A percentile compares a stretch with the other conserved stretches of the same genome.
These are phyloP conservation scores for Crepidotus sp. DNA, from an alignment of 1,284 basidiomycete genomes.

Conservation along the genomic window DNA sequence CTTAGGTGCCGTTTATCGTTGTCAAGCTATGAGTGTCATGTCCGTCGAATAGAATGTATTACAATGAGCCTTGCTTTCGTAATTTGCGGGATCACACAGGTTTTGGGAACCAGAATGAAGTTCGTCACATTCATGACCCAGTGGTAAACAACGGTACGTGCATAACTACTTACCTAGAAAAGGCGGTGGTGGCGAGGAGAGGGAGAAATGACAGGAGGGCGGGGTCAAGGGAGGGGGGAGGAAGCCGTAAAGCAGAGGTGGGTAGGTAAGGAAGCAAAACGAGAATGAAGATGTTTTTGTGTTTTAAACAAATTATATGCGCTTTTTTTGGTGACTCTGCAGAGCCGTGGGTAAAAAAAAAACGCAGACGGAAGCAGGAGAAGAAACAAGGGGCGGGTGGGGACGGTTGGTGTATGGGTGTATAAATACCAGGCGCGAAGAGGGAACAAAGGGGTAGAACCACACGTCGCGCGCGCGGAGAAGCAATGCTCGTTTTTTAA, in stretches of 20 bases:
- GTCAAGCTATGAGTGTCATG: slow-evolving; percentile 33
- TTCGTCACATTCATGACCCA: slow-evolving; percentile 17
- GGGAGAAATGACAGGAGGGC: slow-evolving; percentile 16
- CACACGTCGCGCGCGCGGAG: slow-evolving; percentile 16
- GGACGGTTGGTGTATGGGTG: slow-evolving; percentile 16
- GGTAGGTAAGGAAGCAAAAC: slow-evolving; percentile 19
- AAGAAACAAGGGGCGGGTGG: slow-evolving; percentile 17
- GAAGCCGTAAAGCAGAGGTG: background rate
- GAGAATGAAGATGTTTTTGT: slow-evolving; percentile 31
- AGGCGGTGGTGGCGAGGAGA: slow-evolving; percentile 17
- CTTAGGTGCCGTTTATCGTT: slow-evolving; percentile 68
- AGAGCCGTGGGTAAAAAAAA: slow-evolving; percentile 24
- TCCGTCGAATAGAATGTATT: slow-evolving; percentile 10
- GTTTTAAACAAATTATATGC: slow-evolving; percentile 30
- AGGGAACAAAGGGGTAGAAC: slow-evolving; percentile 9
- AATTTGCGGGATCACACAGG: background rate
- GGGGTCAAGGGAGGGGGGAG: slow-evolving; percentile 7
- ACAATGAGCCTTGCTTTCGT: slow-evolving; percentile 1
- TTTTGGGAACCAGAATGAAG: slow-evolving; percentile 14
- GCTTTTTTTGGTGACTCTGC: slow-evolving; percentile 41
- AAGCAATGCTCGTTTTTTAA: slow-evolving; percentile 14
- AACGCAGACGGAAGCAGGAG: slow-evolving; percentile 28
- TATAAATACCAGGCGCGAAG: slow-evolving; percentile 24
- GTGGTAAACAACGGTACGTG: slow-evolving; percentile 16
- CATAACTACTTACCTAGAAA: slow-evolving; percentile 39